Evolutionary conservation across 2,329 filamentous ascomycete species (phyloP).

Genomic region (Aspergillus tamarii): DNA sequence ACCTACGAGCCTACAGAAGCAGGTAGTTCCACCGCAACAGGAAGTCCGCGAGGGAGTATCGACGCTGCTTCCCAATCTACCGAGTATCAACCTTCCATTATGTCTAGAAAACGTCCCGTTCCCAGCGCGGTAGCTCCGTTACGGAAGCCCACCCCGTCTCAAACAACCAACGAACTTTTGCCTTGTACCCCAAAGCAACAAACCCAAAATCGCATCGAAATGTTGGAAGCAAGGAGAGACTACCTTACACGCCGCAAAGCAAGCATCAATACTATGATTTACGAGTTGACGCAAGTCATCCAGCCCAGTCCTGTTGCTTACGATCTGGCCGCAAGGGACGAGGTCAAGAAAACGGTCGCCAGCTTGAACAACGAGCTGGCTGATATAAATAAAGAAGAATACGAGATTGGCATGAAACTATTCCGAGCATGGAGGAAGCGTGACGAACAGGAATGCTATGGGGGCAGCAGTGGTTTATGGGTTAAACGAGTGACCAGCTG

Average conservation of each 20-base stretch:
- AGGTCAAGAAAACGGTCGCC: conserved; percentile 67
- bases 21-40: conserved; percentile 42
- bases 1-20: conserved; percentile 61
- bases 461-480: conserved; percentile 68
- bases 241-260: conserved; percentile 67
- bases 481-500: conserved; percentile 73
- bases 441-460: conserved; percentile 60
- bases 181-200: conserved; percentile 64
- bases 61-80: conserved; percentile 38
- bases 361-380: conserved; percentile 67
- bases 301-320: conserved; percentile 69
- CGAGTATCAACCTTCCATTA: conserved; percentile 38
- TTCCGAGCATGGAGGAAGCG: conserved; percentile 74
- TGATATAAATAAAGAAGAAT: conserved; percentile 74
- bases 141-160: conserved; percentile 48
- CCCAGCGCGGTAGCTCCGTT: conserved; percentile 33
- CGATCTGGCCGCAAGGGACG: conserved; percentile 62
- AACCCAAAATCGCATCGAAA: conserved; percentile 66
- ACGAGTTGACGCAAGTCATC: conserved; percentile 78
- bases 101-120: conserved; percentile 45
- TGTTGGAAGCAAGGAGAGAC: conserved; percentile 67
- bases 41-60: conserved; percentile 40
- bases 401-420: conserved; percentile 75
- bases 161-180: conserved; percentile 60
- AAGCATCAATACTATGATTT: conserved; percentile 73